Evolutionary conservation across 192 early-diverging fungal genomes (phyloP), one percentile per base, ranked within the genome.

Genomic region (Umbelopsis sp.): DNA sequence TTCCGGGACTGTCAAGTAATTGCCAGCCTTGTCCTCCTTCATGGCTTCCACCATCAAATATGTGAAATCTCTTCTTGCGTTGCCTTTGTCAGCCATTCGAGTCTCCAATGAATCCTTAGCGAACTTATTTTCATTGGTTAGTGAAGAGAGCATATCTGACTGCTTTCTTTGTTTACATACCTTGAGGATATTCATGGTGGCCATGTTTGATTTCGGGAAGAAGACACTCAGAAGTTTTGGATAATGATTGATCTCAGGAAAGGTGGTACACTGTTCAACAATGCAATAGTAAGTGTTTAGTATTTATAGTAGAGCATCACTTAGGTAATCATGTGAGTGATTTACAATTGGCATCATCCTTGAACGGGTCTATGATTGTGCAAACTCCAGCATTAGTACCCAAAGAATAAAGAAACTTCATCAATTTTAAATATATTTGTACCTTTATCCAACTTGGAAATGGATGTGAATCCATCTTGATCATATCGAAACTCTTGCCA

Each of bases 401-500:
- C n/a, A n/a, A 20, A 62, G 29, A 29, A 6, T 3, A 34, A 16
- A 20, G 10, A 16, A 56, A 31, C 5, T 34, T 17, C 25, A 62
- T 5, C 24, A 0, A 2, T 62, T 4, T 34, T 16, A 20, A 14
- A 17, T 34, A 2, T 29, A 12, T 20, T 26, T 34, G 26, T 62
- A 62, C 56, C 56, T 62, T 62, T 34, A 67, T 12, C 66, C 66
- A 67, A 12, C 11, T 22, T 29, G 66, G 34, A 43, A 67, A 45
- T 45, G 66, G 66, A 22, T 67, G 66, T 2, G 12, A 17, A 24
- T 47, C 41, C 8, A 21, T 22, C 24, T 67, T 10, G 3, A 67
- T 43, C 66, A 67, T 67, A 31, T 47, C 22, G 32, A 67, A 67
- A 20, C 43, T 67, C 25, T 67, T 44, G 24, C 66, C 66, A n/a